A percentile compares a stretch with the other conserved stretches of the same genome.
phyloP scores from a whole-genome alignment of 768 basidiomycete species.

The Tricholoma furcatifolium region DNA sequence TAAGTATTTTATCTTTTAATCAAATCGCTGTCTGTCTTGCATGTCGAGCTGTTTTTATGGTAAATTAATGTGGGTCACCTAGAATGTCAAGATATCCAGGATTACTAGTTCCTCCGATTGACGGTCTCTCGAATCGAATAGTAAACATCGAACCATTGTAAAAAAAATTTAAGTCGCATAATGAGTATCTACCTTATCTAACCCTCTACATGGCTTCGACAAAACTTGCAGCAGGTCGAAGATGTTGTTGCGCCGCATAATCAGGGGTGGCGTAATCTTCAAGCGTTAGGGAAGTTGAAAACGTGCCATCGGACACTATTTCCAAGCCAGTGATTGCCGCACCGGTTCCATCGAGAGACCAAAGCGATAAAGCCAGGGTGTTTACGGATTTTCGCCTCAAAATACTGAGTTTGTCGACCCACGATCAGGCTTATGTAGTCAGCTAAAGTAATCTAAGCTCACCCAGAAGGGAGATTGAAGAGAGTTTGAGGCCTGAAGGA shows the following conservation, averaged over 20 bases:
- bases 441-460: constrained; percentile 7
- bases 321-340: constrained; percentile 41
- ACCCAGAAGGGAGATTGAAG: constrained; percentile 51
- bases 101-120: too few species aligned
- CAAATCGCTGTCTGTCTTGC: too few species aligned
- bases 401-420: constrained; percentile 28
- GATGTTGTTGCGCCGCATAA: constrained; percentile 32
- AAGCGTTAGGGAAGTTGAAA: constrained; percentile 37
- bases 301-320: constrained; percentile 44
- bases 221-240: constrained; percentile 28
- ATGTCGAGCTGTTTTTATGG: too few species aligned
- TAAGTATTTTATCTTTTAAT: too few species aligned
- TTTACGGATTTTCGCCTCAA: constrained; percentile 40
- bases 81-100: too few species aligned
- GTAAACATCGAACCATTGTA: neutral
- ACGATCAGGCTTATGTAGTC: neutral
- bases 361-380: constrained; percentile 46
- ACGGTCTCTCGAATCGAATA: too few species aligned
- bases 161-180: neutral
- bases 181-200: neutral
- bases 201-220: constrained; percentile 33
- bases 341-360: constrained; percentile 44
- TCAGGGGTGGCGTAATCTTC: constrained; percentile 42
- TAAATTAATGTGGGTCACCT: too few species aligned
- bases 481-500: constrained; percentile 40